Evolutionary conservation across 2,329 filamentous ascomycete genomes (phyloP).

Genomic region (Lecanicillium sp.): DNA sequence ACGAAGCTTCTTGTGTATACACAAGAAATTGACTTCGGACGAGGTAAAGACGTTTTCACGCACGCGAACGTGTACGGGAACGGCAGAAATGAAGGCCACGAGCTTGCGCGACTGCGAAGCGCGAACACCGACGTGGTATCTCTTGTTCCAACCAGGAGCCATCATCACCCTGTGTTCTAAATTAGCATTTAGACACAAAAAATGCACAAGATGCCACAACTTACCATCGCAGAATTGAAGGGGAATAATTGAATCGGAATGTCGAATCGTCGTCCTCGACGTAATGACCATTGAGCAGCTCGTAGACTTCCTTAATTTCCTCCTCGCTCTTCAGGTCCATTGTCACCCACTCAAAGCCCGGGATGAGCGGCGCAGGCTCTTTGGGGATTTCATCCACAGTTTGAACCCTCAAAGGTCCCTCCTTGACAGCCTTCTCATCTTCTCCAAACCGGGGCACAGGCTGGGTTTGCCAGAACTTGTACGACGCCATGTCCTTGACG

Average conservation of each 20-base stretch:
- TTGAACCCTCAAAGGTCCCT: constrained; percentile 78
- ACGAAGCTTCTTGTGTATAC: constrained; percentile 95
- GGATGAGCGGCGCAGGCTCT: constrained; percentile 64
- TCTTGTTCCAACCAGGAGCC: constrained; percentile 84
- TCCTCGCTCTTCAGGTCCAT: constrained; percentile 74
- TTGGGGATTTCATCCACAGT: constrained; percentile 71
- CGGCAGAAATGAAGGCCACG: constrained; percentile 91
- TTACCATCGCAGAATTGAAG: constrained; percentile 81
- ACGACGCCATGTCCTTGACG: constrained; percentile 89
- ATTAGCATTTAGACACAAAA: not conserved
- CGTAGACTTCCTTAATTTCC: constrained; percentile 83
- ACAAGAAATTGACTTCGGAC: constrained; percentile 96
- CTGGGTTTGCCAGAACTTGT: constrained; percentile 99
- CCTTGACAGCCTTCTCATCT: constrained; percentile 46
- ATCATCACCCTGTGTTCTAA: constrained; percentile 67
- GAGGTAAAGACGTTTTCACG: constrained; percentile 66
- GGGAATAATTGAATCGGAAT: constrained; percentile 95
- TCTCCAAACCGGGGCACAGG: constrained; percentile 80
- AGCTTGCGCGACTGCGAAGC: constrained; percentile 76
- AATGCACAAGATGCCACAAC: constrained; percentile 13
- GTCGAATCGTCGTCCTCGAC: constrained; percentile 96
- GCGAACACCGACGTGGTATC: constrained; percentile 93
- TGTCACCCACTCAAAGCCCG: constrained; percentile 90
- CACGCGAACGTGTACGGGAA: constrained; percentile 76
- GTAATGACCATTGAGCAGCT: constrained; percentile 86